Evolutionary conservation across 768 basidiomycete genomes (phyloP).

Genomic region (Lactifluus hygrophoroides): DNA sequence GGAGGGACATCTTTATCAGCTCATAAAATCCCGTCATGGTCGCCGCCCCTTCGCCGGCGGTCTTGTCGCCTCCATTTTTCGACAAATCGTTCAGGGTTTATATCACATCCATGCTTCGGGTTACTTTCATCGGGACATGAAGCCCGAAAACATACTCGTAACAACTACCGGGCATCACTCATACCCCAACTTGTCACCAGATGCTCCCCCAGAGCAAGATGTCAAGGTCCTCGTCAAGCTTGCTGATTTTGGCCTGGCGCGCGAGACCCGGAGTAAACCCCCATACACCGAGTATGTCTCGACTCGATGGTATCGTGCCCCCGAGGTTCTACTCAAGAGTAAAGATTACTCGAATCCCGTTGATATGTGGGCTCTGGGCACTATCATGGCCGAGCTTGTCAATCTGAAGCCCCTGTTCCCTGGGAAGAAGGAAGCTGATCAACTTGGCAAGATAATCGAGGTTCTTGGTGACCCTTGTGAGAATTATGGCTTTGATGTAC

Average conservation of each 20-base stretch:
- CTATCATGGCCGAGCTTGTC: conserved; percentile 95
- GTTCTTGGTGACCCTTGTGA: conserved; percentile 87
- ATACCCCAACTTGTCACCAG: conserved; percentile 76
- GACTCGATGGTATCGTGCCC: conserved; percentile 99
- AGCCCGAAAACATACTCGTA: conserved; percentile 97
- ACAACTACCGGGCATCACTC: conserved; percentile 94
- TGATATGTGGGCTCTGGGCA: conserved; percentile 99
- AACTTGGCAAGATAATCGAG: conserved; percentile 84
- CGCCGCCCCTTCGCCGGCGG: conserved; percentile 94
- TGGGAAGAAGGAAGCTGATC: conserved; percentile 86
- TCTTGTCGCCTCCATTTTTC: conserved; percentile 90
- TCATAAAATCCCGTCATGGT: conserved; percentile 94
- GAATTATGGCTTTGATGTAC: conserved; percentile 70
- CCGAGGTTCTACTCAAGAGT: conserved; percentile 88
- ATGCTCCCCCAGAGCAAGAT: conserved; percentile 75
- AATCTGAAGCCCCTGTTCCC: conserved; percentile 95
- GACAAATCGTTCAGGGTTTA: conserved; percentile 83
- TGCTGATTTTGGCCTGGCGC: conserved; percentile 94
- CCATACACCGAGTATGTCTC: conserved; percentile 99
- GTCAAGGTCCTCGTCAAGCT: conserved; percentile 96
- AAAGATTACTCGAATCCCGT: conserved; percentile 94
- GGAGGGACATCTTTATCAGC: conserved; percentile 99
- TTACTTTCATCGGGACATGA: conserved; percentile 99
- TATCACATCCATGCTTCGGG: conserved; percentile 88
- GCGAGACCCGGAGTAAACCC: conserved; percentile 78